Percentiles rank a stretch among this genome's conserved stretches.
Conservation (phyloP, 768 basidiomycete genomes). For the Crepidotus variabilis region DNA sequence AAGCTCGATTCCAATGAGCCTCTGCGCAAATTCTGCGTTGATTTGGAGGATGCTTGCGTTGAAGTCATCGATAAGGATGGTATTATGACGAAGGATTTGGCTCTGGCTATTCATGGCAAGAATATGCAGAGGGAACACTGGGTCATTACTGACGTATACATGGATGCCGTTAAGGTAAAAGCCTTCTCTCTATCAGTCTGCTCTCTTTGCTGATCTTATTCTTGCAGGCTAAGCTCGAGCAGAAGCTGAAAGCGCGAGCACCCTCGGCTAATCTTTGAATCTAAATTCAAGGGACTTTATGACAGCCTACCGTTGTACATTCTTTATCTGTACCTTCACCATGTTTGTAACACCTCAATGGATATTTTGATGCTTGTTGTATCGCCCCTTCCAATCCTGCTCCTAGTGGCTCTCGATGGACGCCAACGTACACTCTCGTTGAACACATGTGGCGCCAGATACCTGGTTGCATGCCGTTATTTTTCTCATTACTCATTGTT, state of each 20-base stretch:
- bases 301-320: too few species aligned
- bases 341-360: too few species aligned
- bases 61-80: constrained; percentile 90
- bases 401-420: background rate
- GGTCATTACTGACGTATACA: constrained; percentile 92
- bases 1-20: constrained; percentile 83
- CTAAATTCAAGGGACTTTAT: too few species aligned
- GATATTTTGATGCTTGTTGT: too few species aligned
- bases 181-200: background rate
- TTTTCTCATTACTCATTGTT: background rate
- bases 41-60: constrained; percentile 83
- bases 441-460: background rate
- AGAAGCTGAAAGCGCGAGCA: constrained; percentile 33
- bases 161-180: constrained; percentile 89
- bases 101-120: constrained; percentile 90
- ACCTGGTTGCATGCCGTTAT: background rate
- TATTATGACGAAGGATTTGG: constrained; percentile 97
- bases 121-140: constrained; percentile 91
- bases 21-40: constrained; percentile 68
- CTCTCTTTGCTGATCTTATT: background rate
- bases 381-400: too few species aligned
- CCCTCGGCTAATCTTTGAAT: constrained; percentile 16
- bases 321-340: too few species aligned
- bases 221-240: constrained; percentile 37
- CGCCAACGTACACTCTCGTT: background rate